Conservation (phyloP, 768 basidiomycete species). For the Peribolospora kevripleyi region DNA sequence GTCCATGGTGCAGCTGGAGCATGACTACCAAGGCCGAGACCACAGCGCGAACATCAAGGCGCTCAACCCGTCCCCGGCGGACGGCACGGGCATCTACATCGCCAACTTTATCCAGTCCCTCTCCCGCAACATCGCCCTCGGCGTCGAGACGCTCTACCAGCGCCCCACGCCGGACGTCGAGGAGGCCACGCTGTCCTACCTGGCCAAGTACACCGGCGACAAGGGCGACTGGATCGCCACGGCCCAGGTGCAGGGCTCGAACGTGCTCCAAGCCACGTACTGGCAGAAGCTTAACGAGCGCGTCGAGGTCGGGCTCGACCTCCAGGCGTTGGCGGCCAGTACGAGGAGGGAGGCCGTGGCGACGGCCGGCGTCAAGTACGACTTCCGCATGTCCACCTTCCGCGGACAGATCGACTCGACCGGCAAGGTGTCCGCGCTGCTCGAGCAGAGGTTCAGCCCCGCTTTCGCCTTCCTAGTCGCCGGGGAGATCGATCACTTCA, state of each 20-base stretch:
- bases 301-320: constrained; percentile 88
- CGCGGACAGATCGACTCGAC: constrained; percentile 82
- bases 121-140: constrained; percentile 68
- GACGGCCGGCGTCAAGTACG: constrained; percentile 87
- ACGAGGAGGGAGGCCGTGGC: constrained; percentile 71
- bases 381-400: constrained; percentile 79
- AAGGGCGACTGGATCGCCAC: constrained; percentile 81
- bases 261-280: constrained; percentile 72
- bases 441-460: constrained; percentile 90
- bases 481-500: constrained; percentile 97
- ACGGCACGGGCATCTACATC: constrained; percentile 68
- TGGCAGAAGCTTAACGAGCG: constrained; percentile 90
- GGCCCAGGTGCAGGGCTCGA: constrained; percentile 56
- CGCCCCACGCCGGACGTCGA: constrained; percentile 32
- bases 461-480: constrained; percentile 81
- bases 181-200: constrained; percentile 32
- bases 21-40: constrained; percentile 73
- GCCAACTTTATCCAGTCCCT: constrained; percentile 81
- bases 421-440: constrained; percentile 78
- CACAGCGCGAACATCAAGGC: constrained; percentile 66
- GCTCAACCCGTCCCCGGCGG: constrained; percentile 69
- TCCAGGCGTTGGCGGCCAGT: constrained; percentile 37
- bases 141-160: constrained; percentile 63
- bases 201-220: constrained; percentile 49
- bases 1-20: constrained; percentile 80